Percentiles rank a stretch among this genome's conserved stretches.
Evolutionary conservation across 768 basidiomycete species (phyloP).

Genomic region (Amylocystis lapponica): DNA sequence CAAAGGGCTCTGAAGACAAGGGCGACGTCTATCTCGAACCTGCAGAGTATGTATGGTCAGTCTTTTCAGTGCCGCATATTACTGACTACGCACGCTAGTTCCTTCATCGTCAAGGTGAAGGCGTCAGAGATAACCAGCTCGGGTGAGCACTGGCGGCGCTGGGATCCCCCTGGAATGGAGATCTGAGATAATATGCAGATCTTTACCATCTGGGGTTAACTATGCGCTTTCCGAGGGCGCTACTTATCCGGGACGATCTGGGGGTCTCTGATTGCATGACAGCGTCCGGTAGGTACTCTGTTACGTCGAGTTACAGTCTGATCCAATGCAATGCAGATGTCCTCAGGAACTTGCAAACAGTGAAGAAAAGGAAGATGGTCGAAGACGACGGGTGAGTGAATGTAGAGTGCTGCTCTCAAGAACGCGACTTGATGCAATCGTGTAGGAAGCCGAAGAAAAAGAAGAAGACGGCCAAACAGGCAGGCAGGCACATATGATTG

Average conservation of each 20-base stretch:
- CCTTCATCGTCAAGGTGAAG: slow-evolving; percentile 91
- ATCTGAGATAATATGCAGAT: slow-evolving; percentile 36
- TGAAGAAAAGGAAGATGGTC: slow-evolving; percentile 74
- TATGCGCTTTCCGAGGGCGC: slow-evolving; percentile 90
- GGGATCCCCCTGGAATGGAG: background rate
- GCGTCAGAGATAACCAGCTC: slow-evolving; percentile 84
- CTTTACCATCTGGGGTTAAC: slow-evolving; percentile 83
- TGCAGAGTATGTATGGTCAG: slow-evolving; percentile 57
- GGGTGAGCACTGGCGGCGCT: slow-evolving; percentile 44
- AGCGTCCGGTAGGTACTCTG: slow-evolving; percentile 44
- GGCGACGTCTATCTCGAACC: slow-evolving; percentile 91
- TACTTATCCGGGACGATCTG: slow-evolving; percentile 76
- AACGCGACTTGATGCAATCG: too few relatives aligned
- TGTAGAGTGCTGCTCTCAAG: background rate
- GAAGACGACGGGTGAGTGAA: slow-evolving; percentile 43
- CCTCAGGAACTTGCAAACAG: slow-evolving; percentile 52
- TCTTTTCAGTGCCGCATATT: background rate
- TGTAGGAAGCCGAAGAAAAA: slow-evolving; percentile 46
- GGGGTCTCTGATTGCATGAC: slow-evolving; percentile 66
- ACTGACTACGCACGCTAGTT: slow-evolving; percentile 42
- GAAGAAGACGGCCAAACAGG: slow-evolving; percentile 49
- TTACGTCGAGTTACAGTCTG: slow-evolving; percentile 1
- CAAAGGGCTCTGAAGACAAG: slow-evolving; percentile 65
- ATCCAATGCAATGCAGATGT: slow-evolving; percentile 35
- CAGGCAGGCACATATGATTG: slow-evolving; percentile 18